Evolutionary conservation across 2,329 filamentous ascomycete genomes (phyloP), one percentile per base, ranked within the genome.

Genomic region (Arthrobotrys megalospora): DNA sequence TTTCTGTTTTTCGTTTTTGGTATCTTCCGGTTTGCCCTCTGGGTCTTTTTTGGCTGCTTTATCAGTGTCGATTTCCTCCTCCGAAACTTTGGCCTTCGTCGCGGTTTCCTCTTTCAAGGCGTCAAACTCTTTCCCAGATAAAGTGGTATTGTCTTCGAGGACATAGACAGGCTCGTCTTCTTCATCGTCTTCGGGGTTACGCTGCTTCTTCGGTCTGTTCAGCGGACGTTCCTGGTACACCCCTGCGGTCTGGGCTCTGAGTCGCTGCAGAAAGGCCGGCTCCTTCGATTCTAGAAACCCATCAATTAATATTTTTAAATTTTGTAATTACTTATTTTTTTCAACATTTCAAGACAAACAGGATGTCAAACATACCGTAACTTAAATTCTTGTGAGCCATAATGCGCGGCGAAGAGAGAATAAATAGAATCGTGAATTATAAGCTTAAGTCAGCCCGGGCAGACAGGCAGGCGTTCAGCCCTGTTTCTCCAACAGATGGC

Each of bases 81-180:
- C 67, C 32, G 28, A 10, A 19, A 50, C 21, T 36, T 83, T 83
- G 62, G 82, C 82, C 65, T 82, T 83, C 80, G 68, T 50, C 14
- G 66, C 75, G 1, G 75, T 65, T 48, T 75, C 79, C 10, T 65
- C 68, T 52, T 85, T 82, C 53, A 88, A 82, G 14, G 85, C 85
- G 38, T 87, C 85, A 70, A 87, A 86, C 55, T 88, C 86, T n/a
- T 85, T 85, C 81, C 85, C 88, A 79, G 81, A 89, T 80, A 85
- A 84, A 55, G 91, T 88, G 34, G 91, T 87, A 68, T 93, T 91
- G 62, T 93, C 92, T 80, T 95, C 89, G 3, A 96, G 67, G n/a
- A 82, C 89, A 64, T 93, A 90, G 0, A 93, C 87, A 0, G 93
- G 93, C 62, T 87, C 91, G 83, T 95, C 92, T 81, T 95, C 92